These are phyloP conservation scores for Elymus sibiricus DNA, from an alignment of 176 grass and related monocot genomes.

Conservation along the genomic window DNA sequence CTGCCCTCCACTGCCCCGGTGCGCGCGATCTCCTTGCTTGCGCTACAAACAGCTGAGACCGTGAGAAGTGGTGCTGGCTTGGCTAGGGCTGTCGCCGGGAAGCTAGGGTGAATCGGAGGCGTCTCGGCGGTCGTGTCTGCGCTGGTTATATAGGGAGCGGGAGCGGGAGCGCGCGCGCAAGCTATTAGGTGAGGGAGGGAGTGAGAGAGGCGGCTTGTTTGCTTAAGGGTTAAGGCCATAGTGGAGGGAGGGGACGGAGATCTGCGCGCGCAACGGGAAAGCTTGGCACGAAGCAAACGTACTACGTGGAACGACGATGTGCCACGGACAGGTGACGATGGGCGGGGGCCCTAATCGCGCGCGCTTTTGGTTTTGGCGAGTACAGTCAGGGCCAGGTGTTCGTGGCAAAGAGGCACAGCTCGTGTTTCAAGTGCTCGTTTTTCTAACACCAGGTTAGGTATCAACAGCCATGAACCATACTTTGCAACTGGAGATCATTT, in stretches of 20 bases:
- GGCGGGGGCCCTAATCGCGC: background rate
- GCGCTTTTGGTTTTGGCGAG: background rate
- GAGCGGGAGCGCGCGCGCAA: background rate
- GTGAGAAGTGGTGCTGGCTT: background rate
- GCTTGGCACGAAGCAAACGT: conserved; percentile 2
- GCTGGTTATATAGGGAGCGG: conserved; percentile 29
- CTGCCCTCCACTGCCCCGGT: background rate
- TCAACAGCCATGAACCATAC: too few relatives aligned
- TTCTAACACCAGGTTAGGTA: too few relatives aligned
- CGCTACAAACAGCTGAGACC: background rate
- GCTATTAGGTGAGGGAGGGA: background rate
- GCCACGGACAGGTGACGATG: background rate
- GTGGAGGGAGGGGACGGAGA: conserved; percentile 32
- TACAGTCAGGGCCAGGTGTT: background rate
- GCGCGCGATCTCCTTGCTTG: background rate
- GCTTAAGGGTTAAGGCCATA: conserved; percentile 35
- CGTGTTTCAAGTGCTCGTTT: too few relatives aligned
- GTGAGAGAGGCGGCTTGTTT: background rate
- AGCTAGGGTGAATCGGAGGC: conserved; percentile 27
- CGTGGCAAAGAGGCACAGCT: too few relatives aligned
- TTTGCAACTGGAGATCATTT: too few relatives aligned
- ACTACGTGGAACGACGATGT: conserved; percentile 16
- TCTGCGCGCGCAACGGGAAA: conserved; percentile 10
- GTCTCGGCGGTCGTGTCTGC: conserved; percentile 19
- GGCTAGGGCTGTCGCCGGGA: background rate